phyloP scores from a whole-genome alignment of 148 eudicot genomes.

The Amaranthus palmeri region DNA sequence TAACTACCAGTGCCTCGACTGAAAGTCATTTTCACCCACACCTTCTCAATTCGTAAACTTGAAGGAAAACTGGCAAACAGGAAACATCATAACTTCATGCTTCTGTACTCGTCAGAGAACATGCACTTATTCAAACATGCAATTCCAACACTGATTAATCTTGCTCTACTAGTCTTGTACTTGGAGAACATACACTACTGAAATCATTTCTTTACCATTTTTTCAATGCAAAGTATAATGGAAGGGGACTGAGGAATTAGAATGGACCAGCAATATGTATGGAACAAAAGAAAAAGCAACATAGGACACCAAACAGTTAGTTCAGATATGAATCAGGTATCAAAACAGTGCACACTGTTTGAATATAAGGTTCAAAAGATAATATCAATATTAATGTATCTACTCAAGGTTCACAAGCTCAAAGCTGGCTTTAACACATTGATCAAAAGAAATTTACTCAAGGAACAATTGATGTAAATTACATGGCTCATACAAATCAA shows the following conservation, averaged over 20 bases:
- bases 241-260: too few species aligned
- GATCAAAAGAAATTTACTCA: neutral
- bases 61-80: neutral
- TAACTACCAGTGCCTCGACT: neutral
- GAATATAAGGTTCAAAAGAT: neutral
- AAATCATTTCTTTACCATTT: too few species aligned
- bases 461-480: neutral
- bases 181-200: neutral
- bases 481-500: conserved; percentile 12
- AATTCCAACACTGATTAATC: neutral
- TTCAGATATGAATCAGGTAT: too few species aligned
- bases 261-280: too few species aligned
- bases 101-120: neutral
- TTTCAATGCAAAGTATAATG: too few species aligned
- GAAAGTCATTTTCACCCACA: neutral
- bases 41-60: neutral
- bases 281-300: too few species aligned
- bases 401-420: neutral
- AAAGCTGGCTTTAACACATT: neutral
- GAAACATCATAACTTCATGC: neutral
- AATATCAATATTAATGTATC: neutral
- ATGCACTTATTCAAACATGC: neutral
- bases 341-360: too few species aligned
- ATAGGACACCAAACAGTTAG: too few species aligned
- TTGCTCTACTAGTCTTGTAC: neutral